Percentiles rank a stretch among this genome's conserved stretches.
These are phyloP conservation scores for Melanopsichium pennsylvanicum DNA, from an alignment of 1,284 basidiomycete species.

Conservation along the genomic window DNA sequence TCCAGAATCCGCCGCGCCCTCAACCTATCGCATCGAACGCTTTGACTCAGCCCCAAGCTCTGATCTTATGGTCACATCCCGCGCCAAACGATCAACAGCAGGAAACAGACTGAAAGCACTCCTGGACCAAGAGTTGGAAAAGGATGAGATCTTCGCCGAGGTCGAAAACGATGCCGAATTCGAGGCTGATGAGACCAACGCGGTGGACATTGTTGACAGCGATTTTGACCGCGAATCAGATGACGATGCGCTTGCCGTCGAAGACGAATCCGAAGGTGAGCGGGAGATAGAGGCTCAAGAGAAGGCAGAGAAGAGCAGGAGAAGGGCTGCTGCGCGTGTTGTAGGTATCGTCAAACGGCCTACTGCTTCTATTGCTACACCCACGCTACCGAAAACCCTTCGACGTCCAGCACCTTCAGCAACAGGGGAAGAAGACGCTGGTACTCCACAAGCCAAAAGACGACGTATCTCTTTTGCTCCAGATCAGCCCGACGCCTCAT, in stretches of 20 bases:
- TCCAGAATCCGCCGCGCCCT: neutral
- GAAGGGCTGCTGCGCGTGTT: slow-evolving; percentile 17
- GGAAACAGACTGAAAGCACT: slow-evolving; percentile 58
- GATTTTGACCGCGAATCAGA: slow-evolving; percentile 59
- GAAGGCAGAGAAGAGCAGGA: slow-evolving; percentile 32
- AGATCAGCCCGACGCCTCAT: slow-evolving; percentile 5
- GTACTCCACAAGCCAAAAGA: slow-evolving; percentile 16
- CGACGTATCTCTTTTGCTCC: slow-evolving; percentile 41
- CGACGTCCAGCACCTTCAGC: neutral
- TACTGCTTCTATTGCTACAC: neutral
- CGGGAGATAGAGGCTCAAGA: slow-evolving; percentile 51
- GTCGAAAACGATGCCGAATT: slow-evolving; percentile 61
- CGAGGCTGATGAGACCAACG: slow-evolving; percentile 47
- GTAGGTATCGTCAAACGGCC: slow-evolving; percentile 19
- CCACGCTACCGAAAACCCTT: neutral
- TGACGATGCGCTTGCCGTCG: slow-evolving; percentile 35
- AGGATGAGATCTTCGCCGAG: slow-evolving; percentile 60
- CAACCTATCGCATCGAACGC: slow-evolving; percentile 33
- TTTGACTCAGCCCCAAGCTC: neutral
- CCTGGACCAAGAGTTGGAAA: slow-evolving; percentile 58
- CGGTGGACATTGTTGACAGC: slow-evolving; percentile 61
- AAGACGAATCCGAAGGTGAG: slow-evolving; percentile 46
- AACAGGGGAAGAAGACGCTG: neutral
- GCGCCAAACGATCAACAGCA: slow-evolving; percentile 47
- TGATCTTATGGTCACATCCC: slow-evolving; percentile 37